A percentile compares a stretch with the other conserved stretches of the same genome.
Conservation (phyloP, 148 eudicot species). For the Pouteria glomerata region DNA sequence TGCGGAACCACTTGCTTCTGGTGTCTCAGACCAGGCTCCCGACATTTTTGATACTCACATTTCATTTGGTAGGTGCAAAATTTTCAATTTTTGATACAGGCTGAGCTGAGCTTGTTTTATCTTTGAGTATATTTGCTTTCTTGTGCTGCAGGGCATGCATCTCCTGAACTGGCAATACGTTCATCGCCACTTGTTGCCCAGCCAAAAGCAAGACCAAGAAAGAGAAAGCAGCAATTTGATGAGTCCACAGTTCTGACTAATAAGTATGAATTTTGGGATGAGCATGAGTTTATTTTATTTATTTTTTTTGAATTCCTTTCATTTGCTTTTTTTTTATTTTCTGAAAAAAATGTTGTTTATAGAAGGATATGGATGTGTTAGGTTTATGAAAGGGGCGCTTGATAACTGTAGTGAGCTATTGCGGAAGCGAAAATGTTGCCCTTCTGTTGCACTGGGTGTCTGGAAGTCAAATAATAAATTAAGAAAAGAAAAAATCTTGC, state of each 20-base stretch:
- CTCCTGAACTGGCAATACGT: slow-evolving; percentile 32
- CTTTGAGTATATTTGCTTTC: neutral
- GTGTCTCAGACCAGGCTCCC: slow-evolving; percentile 18
- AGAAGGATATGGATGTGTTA: slow-evolving; percentile 20
- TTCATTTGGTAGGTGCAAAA: slow-evolving; percentile 38
- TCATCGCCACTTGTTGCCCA: slow-evolving; percentile 41
- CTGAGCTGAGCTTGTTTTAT: neutral
- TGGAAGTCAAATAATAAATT: slow-evolving; percentile 47
- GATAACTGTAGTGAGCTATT: slow-evolving; percentile 33
- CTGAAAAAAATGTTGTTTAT: neutral
- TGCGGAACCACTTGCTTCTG: slow-evolving; percentile 29
- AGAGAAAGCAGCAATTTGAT: slow-evolving; percentile 41
- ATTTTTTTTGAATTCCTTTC: neutral
- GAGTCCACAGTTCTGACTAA: slow-evolving; percentile 45
- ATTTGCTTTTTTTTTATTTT: neutral
- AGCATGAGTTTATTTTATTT: neutral
- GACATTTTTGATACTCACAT: slow-evolving; percentile 17
- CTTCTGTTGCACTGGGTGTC: slow-evolving; percentile 48
- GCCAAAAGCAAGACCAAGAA: slow-evolving; percentile 37
- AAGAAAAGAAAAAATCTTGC: slow-evolving; percentile 44
- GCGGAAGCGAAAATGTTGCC: slow-evolving; percentile 46
- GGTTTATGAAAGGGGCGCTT: slow-evolving; percentile 45
- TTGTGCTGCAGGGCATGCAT: slow-evolving; percentile 25
- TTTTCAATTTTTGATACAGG: neutral
- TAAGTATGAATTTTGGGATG: slow-evolving; percentile 24